phyloP scores from a whole-genome alignment of 2,329 filamentous ascomycete species.

The Cordyceps pruinosa region DNA sequence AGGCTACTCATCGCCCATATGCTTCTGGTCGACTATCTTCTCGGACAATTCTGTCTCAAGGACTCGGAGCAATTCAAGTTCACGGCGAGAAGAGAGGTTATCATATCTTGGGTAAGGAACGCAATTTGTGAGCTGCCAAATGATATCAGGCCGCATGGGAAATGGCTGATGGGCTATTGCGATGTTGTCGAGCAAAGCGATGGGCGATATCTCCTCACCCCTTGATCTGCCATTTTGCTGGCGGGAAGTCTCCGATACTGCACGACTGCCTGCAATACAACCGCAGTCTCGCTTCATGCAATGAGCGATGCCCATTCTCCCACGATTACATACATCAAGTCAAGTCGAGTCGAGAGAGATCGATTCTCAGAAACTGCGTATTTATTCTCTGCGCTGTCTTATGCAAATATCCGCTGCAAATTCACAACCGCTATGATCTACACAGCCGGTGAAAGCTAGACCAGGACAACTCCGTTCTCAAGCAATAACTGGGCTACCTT shows the following conservation, averaged over 20 bases:
- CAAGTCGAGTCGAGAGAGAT: too few species aligned
- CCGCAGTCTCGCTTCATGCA: too few species aligned
- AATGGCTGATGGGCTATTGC: conserved; percentile 21
- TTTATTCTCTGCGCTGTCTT: too few species aligned
- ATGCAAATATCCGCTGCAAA: too few species aligned
- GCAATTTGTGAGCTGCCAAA: conserved; percentile 17
- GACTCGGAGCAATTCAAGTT: conserved; percentile 18
- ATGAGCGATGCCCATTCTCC: too few species aligned
- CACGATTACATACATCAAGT: too few species aligned
- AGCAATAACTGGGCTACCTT: background rate
- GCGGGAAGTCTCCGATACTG: background rate
- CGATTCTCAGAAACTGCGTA: too few species aligned
- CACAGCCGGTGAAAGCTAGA: background rate
- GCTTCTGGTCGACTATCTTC: conserved; percentile 27
- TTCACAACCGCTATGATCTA: too few species aligned
- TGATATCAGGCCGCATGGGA: conserved; percentile 13
- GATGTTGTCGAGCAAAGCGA: conserved; percentile 19
- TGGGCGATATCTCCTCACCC: conserved; percentile 22
- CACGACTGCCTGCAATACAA: too few species aligned
- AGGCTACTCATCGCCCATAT: conserved; percentile 31
- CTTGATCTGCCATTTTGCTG: conserved; percentile 11
- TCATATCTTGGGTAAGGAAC: conserved; percentile 21
- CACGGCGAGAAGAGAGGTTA: conserved; percentile 19
- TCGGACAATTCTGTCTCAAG: conserved; percentile 20
- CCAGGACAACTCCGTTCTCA: background rate